Evolutionary conservation across 2,329 filamentous ascomycete species (phyloP), one percentile per base, ranked within the genome.

Genomic region (Aspergillus clavatus): DNA sequence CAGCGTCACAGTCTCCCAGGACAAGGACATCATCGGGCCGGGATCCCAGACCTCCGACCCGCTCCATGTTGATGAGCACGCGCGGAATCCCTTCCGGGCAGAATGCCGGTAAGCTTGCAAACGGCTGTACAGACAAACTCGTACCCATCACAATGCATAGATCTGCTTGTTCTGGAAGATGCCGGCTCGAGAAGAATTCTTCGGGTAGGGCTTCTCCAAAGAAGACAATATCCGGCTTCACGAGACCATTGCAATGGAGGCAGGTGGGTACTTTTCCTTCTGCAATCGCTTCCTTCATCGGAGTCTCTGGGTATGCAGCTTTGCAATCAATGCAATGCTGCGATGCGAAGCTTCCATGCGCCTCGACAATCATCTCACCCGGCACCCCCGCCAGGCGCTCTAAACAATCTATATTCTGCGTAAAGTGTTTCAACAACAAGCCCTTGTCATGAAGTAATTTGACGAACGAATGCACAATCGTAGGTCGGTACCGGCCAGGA

Each of bases 361-460:
- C 93, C 69, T 97, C 91, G 24, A 98, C 77, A 40, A 98, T 90
- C 66, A 80, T 83, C 2, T 91, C 82, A 0, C 73, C 77, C 0
- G 89, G 87, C 1, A 98, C 83, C 21, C 93, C 93, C 10, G 91
- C 93, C 55, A 81, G 78, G 18, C 90, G 81, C 70, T 98, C 93
- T 10, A 98, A 77, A 59, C 89, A 95, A 71, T 98, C 93, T 55
- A 98, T 97, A 62, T 98, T 98, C 63, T 98, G 93, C 0, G 93
- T 96, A 67, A 97, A 98, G 42, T 93, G 80, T 74, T 89, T 93
- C 54, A 85, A 73, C 19, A 98, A 73, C 31, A 91, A 73, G 3
- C 81, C 82, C 69, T 94, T 95, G 48, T 83, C 74, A 46, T 90
- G 79, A 12, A 97, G 81, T 19, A 98, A 74, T 11, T 82, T 78